A percentile compares a stretch with the other conserved stretches of the same genome.
Conservation (phyloP, 2,329 filamentous ascomycete species). For the Neonectria ditissima region DNA sequence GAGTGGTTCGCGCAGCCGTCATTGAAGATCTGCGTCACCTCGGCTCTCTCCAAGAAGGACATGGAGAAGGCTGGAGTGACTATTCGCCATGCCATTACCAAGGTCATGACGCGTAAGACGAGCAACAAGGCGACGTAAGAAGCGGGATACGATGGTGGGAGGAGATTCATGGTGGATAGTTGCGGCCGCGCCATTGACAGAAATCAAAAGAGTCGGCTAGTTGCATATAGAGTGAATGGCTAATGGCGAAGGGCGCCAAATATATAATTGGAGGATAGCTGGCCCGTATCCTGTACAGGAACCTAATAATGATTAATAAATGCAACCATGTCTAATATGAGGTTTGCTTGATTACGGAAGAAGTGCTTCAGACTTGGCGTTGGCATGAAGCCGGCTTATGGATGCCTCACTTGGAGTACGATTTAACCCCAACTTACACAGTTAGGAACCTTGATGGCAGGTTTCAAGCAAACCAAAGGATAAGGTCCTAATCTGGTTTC, state of each 20-base stretch:
- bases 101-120: conserved; percentile 79
- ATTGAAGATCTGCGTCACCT: conserved; percentile 91
- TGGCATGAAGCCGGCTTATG: too few relatives aligned
- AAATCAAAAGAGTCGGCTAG: conserved; percentile 3
- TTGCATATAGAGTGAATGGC: conserved; percentile 21
- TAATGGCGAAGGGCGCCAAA: conserved; percentile 1
- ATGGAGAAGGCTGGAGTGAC: conserved; percentile 91
- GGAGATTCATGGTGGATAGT: neutral
- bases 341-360: neutral
- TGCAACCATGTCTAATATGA: conserved; percentile 17
- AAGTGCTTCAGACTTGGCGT: neutral
- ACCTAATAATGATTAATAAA: conserved; percentile 47
- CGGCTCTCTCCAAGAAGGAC: conserved; percentile 90
- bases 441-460: neutral
- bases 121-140: conserved; percentile 52
- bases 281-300: conserved; percentile 18
- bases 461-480: neutral
- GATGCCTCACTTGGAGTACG: too few relatives aligned
- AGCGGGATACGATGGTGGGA: neutral
- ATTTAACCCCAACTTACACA: neutral
- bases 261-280: conserved; percentile 28
- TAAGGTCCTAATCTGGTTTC: too few relatives aligned
- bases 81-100: conserved; percentile 93
- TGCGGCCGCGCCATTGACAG: neutral
- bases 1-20: conserved; percentile 80